Base-by-base conservation (phyloP, 306 rosid species). In the Citrullus amarus region DNA sequence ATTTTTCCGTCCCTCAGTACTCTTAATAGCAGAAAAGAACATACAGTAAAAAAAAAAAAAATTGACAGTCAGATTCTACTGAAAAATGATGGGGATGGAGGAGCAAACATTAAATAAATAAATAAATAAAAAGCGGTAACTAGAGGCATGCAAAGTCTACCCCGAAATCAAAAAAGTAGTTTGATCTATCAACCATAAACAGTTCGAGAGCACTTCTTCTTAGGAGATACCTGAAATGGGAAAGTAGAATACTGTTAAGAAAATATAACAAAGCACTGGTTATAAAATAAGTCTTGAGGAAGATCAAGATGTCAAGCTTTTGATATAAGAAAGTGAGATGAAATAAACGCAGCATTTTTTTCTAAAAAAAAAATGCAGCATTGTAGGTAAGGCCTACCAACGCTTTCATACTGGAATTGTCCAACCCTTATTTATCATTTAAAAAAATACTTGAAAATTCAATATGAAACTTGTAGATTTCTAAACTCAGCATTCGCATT, bases 201-300 rank as follows among this genome's bases (percentile, higher is more conserved):
- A 95, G 88, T 88, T 95, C 99, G 75, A 95, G 83, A 70, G 99
- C 97, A 89, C 98, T 92, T 90, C 97, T 90, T 89, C 98, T 87
- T 54, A 95, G 91, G 71, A 95, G 96, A 88, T 92, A 95, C 83
- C 99, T 95, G 89, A 17, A 61, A 53, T 34, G 58, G 59, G 60
- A 78, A 78, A 77, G 25, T 28, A 36, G 53, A 14, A 58, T 34
- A 36, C 13, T n/a, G 71, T n/a, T 25, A 44, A 44, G 28, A 41
- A 16, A 50, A 76, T 18, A 9, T 16, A 55, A 16, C 6, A 16
- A 41, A 69, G 57, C 39, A 25, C 18, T 25, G 20, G 25, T 69
- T 43, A 69, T 44, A 69, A 69, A 38, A n/a, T 38, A 41, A 44
- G 38, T 11, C 18, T 46, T 13, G 20, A 2, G 38, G 36, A 18